phyloP scores from a whole-genome alignment of 2,329 filamentous ascomycete species.

The Fusarium domesticum region DNA sequence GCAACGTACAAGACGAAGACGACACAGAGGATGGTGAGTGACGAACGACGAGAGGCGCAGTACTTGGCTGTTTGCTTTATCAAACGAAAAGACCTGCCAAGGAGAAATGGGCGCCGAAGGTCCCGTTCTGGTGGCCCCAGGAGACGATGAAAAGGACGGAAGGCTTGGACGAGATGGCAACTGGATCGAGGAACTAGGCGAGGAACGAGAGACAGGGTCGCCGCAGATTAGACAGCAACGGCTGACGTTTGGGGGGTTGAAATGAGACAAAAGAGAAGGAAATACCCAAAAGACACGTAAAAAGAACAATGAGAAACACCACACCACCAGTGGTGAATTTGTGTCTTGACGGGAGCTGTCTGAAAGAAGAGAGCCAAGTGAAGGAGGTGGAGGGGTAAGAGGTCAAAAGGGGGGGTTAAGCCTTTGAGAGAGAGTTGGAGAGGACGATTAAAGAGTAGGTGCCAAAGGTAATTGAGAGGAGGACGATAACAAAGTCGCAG shows the following conservation, averaged over 20 bases:
- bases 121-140: neutral
- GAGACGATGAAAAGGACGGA: neutral
- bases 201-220: neutral
- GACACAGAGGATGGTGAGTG: conserved; percentile 1
- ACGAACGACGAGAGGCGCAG: conserved; percentile 8
- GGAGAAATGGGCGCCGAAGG: neutral
- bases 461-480: neutral
- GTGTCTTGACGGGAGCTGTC: conserved; percentile 3
- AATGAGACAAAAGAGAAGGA: conserved; percentile 21
- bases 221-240: neutral
- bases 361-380: conserved; percentile 4
- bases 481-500: neutral
- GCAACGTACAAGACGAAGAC: conserved; percentile 6
- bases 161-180: neutral
- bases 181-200: neutral
- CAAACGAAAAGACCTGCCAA: neutral
- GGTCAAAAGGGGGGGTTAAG: conserved; percentile 7
- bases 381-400: conserved; percentile 5
- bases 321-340: conserved; percentile 17
- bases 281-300: conserved; percentile 2
- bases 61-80: conserved; percentile 3
- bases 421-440: too few relatives aligned
- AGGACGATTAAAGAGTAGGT: neutral
- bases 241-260: too few relatives aligned
- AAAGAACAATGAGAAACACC: conserved; percentile 3